Base-by-base conservation (phyloP, 345 rosid species). In the Gossypium arboreum region DNA sequence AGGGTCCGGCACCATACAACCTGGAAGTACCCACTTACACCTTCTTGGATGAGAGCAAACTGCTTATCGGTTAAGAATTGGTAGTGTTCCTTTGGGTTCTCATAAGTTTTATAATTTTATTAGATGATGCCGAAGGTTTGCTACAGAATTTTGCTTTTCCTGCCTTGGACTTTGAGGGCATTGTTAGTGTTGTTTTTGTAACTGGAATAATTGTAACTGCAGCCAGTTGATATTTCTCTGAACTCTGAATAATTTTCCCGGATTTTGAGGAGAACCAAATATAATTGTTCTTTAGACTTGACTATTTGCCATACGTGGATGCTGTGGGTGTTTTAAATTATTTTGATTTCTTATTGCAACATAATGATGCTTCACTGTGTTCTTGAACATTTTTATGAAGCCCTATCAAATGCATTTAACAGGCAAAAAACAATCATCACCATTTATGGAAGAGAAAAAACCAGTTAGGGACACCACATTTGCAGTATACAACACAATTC, bases 1-100 rank as follows among this genome's bases (percentile, higher is more conserved):
- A 94, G 83, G 97, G 98, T 12, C 97, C 98, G 34, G 98, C 98
- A 16, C 98, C 97, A 1, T 94, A 83, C 79, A 92, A 94, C 69
- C 83, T 94, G 80, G 97, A 94, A 81, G 97, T 94, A 29, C 98
- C 98, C 41, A 88, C 94, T 52, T 94, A 92, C 84, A 79, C 84
- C 84, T 94, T 94, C 90, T 44, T 94, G 88, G 94, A 88, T 2
- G 97, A 91, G 72, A 88, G 91, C 81, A 94, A 94, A 85, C 78
- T 92, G 79, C 59, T 94, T 80, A 78, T 94, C 57, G 97, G 98
- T 58, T 92, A 84, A 94, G 81, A 75, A 66, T 50, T 22, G 45
- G 62, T 18, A n/a, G 6, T 57, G 60, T 25, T 64, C 41, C 27
- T 73, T 41, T 60, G 76, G 76, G 45, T 45, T 70, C 43, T 24